Evolutionary conservation across 2,329 filamentous ascomycete species (phyloP), one percentile per base, ranked within the genome.

Genomic region (Hypoxylon sp.): DNA sequence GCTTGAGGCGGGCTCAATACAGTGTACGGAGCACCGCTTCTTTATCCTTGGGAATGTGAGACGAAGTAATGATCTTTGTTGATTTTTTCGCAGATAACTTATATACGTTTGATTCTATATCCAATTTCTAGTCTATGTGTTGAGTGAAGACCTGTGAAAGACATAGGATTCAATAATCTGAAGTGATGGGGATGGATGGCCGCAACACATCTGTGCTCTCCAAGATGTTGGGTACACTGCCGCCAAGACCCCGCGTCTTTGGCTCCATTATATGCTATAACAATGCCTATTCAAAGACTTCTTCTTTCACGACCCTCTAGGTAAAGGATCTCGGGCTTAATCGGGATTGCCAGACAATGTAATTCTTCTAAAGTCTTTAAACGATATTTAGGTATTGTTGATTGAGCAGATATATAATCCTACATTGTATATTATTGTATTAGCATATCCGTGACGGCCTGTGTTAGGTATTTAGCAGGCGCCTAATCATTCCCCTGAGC

Each of bases 41-140:
- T 25, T 48, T 17, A 17, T 35, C 30, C 8, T 17, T 27, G 51
- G 37, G 37, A 53, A 48, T 17, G 46, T 25, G 8, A 53, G 30
- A 67, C 59, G 64, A 67, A 54, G 46, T 66, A 57, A 66, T 37
- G 67, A 66, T 27, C 17, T 42, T 55, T 58, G 33, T 53, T 63
- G 35, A 56, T 51, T 54, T 58, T 31, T 54, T 59, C 8, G 7
- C 40, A 59, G 35, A 67, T 67, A 31, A 30, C 22, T 56, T 37
- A 35, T 31, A 61, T 53, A 62, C 27, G 27, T 44, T 35, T 22
- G 35, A 20, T 46, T 44, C 22, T 27, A 42, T 48, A 46, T 37
- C 25, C 13, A 1, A 27, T 27, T 14, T 50, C 2, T 5, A 7
- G 35, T 17, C 49, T 46, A 25, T 35, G 20, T 30, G 27, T 10